These are phyloP conservation scores for Spizellomyces punctatus DNA, from an alignment of 192 early-diverging fungal species.

Conservation along the genomic window DNA sequence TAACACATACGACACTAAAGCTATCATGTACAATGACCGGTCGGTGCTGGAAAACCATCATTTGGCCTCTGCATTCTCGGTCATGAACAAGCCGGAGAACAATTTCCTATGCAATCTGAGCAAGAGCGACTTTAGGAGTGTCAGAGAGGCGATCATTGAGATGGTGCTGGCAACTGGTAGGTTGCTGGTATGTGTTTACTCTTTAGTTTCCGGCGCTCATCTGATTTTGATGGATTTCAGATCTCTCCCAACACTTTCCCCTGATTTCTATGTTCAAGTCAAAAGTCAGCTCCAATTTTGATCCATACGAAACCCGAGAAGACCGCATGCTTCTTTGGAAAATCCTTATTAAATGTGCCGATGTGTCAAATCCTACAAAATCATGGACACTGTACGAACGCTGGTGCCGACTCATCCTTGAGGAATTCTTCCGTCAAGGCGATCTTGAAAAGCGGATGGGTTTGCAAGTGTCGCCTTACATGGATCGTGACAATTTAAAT, in stretches of 20 bases:
- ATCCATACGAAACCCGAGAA: slow-evolving; percentile 45
- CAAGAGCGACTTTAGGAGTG: slow-evolving; percentile 37
- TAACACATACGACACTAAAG: slow-evolving; percentile 40
- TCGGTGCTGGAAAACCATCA: slow-evolving; percentile 61
- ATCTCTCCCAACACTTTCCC: slow-evolving; percentile 55
- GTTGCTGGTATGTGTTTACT: neutral
- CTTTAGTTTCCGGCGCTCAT: slow-evolving; percentile 3
- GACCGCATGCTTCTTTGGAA: slow-evolving; percentile 51
- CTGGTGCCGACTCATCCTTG: slow-evolving; percentile 47
- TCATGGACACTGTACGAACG: slow-evolving; percentile 38
- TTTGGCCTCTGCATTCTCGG: slow-evolving; percentile 42
- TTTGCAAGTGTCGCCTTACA: slow-evolving; percentile 49
- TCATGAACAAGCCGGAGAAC: slow-evolving; percentile 43
- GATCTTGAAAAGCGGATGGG: slow-evolving; percentile 50
- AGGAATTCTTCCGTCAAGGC: slow-evolving; percentile 56
- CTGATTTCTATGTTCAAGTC: slow-evolving; percentile 55
- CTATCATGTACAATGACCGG: slow-evolving; percentile 60
- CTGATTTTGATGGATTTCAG: slow-evolving; percentile 19
- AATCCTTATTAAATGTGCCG: slow-evolving; percentile 60
- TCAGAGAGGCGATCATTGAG: slow-evolving; percentile 51
- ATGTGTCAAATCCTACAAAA: slow-evolving; percentile 60
- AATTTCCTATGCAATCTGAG: slow-evolving; percentile 50
- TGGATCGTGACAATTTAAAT: slow-evolving; percentile 54
- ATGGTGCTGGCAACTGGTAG: slow-evolving; percentile 58
- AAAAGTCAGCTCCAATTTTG: slow-evolving; percentile 46